Conservation (phyloP, 768 basidiomycete genomes). For the Neoboletus subvelutipes region DNA sequence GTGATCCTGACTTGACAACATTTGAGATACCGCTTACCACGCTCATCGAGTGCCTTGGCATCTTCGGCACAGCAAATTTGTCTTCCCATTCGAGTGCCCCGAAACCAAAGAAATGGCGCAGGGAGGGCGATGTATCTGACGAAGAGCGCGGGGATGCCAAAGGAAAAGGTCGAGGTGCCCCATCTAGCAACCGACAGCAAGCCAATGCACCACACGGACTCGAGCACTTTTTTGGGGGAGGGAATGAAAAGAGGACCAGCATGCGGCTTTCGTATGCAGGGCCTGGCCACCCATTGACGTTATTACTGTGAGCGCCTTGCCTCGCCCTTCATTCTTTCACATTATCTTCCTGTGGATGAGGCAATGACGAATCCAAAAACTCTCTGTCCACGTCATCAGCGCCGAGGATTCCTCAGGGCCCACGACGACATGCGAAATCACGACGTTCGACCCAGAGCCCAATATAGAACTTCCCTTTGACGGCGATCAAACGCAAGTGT, state of each 20-base stretch:
- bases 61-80: conserved; percentile 78
- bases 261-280: conserved; percentile 86
- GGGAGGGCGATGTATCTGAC: conserved; percentile 47
- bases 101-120: conserved; percentile 51
- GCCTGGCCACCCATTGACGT: conserved; percentile 69
- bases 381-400: conserved; percentile 35
- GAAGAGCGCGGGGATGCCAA: conserved; percentile 36
- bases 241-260: conserved; percentile 65
- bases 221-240: conserved; percentile 57
- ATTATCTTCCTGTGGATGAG: background rate
- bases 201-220: conserved; percentile 31
- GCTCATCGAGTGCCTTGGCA: conserved; percentile 87
- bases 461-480: conserved; percentile 80
- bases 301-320: conserved; percentile 66
- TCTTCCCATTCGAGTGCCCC: conserved; percentile 28
- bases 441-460: conserved; percentile 82
- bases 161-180: conserved; percentile 22
- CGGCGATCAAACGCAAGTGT: conserved; percentile 53
- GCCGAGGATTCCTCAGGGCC: conserved; percentile 80
- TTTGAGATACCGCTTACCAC: conserved; percentile 86
- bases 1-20: conserved; percentile 33
- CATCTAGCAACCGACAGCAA: conserved; percentile 21
- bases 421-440: conserved; percentile 83
- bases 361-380: conserved; percentile 3
- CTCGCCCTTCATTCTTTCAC: background rate